A percentile compares a stretch with the other conserved stretches of the same genome.
These are phyloP conservation scores for Penicillium crystallinum DNA, from an alignment of 495 filamentous ascomycete genomes.

Conservation along the genomic window DNA sequence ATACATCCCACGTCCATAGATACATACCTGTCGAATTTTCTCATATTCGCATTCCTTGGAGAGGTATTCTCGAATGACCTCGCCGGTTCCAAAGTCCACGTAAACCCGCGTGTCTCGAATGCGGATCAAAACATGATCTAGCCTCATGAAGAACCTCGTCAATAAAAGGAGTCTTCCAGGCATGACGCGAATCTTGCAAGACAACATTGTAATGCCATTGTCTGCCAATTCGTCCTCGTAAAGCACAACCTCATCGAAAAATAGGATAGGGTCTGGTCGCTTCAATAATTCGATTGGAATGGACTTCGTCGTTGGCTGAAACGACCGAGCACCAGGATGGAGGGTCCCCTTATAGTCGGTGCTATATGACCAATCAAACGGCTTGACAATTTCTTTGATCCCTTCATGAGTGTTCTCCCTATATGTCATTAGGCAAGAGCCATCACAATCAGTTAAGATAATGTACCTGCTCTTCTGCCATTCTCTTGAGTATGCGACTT, in stretches of 20 bases:
- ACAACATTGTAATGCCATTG: slow-evolving; percentile 86
- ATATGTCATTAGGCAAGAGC: neutral
- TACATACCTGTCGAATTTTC: slow-evolving; percentile 63
- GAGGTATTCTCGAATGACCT: slow-evolving; percentile 85
- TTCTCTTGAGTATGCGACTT: slow-evolving; percentile 84
- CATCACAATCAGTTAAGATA: neutral
- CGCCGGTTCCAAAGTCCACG: slow-evolving; percentile 76
- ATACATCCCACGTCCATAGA: neutral
- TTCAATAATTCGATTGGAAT: slow-evolving; percentile 84
- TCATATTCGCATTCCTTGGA: slow-evolving; percentile 76
- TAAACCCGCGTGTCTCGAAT: slow-evolving; percentile 88
- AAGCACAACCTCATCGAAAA: slow-evolving; percentile 89
- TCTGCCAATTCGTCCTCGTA: slow-evolving; percentile 98
- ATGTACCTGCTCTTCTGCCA: slow-evolving; percentile 75
- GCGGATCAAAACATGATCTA: slow-evolving; percentile 83
- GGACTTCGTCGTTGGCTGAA: slow-evolving; percentile 47
- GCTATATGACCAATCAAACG: slow-evolving; percentile 96
- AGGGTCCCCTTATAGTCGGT: slow-evolving; percentile 75
- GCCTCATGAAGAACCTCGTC: slow-evolving; percentile 83
- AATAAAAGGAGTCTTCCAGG: slow-evolving; percentile 77
- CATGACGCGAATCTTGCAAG: slow-evolving; percentile 89
- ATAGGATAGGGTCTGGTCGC: slow-evolving; percentile 84
- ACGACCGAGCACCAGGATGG: slow-evolving; percentile 28
- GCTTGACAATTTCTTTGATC: slow-evolving; percentile 88
- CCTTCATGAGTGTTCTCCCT: slow-evolving; percentile 81